phyloP scores from a whole-genome alignment of 768 basidiomycete genomes.

The Boletus subcaerulescens region DNA sequence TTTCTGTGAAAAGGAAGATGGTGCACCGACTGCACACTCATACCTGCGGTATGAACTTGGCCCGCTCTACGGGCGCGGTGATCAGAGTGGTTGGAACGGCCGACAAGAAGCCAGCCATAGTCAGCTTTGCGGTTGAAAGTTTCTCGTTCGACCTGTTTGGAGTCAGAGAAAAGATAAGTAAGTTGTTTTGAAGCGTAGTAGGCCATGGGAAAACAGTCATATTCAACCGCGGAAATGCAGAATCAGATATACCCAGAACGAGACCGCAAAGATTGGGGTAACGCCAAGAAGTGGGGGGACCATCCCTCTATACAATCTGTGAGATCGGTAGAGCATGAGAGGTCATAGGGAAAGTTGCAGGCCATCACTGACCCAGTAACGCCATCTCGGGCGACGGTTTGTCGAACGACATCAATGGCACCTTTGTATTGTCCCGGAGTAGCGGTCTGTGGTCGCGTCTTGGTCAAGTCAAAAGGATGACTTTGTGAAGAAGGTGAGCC shows the following conservation, averaged over 20 bases:
- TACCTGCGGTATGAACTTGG: conserved; percentile 93
- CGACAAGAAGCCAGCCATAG: conserved; percentile 89
- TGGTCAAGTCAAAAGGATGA: conserved; percentile 96
- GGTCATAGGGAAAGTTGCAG: not conserved
- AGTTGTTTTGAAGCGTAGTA: conserved; percentile 92
- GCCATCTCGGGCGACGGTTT: conserved; percentile 89
- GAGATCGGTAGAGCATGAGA: conserved; percentile 1
- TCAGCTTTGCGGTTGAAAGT: conserved; percentile 77
- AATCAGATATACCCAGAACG: conserved; percentile 77
- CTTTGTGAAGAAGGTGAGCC: conserved; percentile 45
- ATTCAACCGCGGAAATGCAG: not conserved
- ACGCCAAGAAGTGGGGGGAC: conserved; percentile 92
- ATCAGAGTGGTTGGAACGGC: conserved; percentile 89
- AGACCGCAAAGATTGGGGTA: conserved; percentile 96
- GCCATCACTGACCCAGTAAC: conserved; percentile 61
- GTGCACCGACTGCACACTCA: conserved; percentile 8
- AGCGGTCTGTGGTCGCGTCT: conserved; percentile 95
- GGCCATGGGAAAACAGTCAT: conserved; percentile 49
- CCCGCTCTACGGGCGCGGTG: conserved; percentile 94
- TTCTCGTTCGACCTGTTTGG: conserved; percentile 65
- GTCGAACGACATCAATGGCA: conserved; percentile 89
- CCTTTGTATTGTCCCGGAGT: conserved; percentile 84
- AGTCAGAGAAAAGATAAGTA: conserved; percentile 70
- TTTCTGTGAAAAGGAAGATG: conserved; percentile 15
- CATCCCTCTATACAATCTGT: conserved; percentile 86